Percentiles rank a stretch among this genome's conserved stretches.
phyloP scores from a whole-genome alignment of 352 stramenopile genomes.

The Phytophthora cryptogea region DNA sequence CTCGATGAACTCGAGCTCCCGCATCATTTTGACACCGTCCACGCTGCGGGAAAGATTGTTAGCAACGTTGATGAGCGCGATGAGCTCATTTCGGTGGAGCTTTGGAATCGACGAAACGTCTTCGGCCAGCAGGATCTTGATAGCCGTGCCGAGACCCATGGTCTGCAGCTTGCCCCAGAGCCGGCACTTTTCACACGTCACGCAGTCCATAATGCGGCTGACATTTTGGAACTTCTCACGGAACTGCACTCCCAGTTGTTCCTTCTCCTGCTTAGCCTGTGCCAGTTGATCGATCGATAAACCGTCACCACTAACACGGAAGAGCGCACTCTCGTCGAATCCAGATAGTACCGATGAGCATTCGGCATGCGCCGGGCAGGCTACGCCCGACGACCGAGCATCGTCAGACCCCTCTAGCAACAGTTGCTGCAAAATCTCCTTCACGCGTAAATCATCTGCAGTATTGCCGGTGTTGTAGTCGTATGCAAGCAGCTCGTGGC shows the following conservation, averaged over 20 bases:
- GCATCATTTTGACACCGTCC: conserved; percentile 79
- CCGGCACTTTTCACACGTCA: conserved; percentile 98
- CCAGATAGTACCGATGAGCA: conserved; percentile 74
- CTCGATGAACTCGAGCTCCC: conserved; percentile 73
- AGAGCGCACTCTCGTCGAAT: conserved; percentile 91
- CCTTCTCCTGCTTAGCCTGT: conserved; percentile 66
- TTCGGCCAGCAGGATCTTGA: conserved; percentile 97
- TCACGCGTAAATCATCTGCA: conserved; percentile 74
- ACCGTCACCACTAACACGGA: conserved; percentile 64
- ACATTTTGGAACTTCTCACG: conserved; percentile 97
- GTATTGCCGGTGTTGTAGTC: conserved; percentile 95
- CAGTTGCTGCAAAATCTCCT: conserved; percentile 71
- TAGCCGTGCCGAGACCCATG: conserved; percentile 95
- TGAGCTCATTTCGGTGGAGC: conserved; percentile 96
- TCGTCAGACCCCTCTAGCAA: conserved; percentile 63
- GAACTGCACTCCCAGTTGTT: conserved; percentile 72
- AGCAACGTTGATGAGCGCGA: conserved; percentile 97
- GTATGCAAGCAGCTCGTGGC: conserved; percentile 92
- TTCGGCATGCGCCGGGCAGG: conserved; percentile 58
- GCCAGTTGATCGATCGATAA: conserved; percentile 63
- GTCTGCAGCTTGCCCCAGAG: conserved; percentile 98
- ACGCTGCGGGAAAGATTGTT: conserved; percentile 85
- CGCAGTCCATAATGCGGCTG: conserved; percentile 98
- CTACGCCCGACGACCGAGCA: conserved; percentile 29
- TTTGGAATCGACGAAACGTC: conserved; percentile 73